A percentile compares a stretch with the other conserved stretches of the same genome.
These are phyloP conservation scores for Danielia reshetovae DNA, from an alignment of 805 yeast genomes.

Conservation along the genomic window DNA sequence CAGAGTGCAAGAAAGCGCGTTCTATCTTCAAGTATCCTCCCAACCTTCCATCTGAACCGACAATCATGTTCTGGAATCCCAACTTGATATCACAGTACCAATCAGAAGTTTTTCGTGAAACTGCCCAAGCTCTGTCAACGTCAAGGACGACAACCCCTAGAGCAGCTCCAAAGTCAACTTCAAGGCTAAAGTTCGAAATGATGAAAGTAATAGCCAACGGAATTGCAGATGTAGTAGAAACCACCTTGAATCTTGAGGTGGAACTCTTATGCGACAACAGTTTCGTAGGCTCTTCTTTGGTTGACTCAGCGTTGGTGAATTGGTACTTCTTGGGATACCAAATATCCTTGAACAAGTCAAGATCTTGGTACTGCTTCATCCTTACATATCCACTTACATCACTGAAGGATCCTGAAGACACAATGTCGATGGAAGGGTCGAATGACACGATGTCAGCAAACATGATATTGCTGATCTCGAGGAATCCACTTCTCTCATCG, in stretches of 20 bases:
- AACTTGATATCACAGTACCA: slow-evolving; percentile 70
- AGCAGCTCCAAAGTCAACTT: slow-evolving; percentile 79
- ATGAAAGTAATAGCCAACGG: slow-evolving; percentile 71
- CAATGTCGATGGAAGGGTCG: slow-evolving; percentile 36
- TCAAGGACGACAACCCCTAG: slow-evolving; percentile 60
- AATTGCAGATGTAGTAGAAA: slow-evolving; percentile 57
- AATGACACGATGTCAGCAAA: slow-evolving; percentile 47
- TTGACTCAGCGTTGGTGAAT: not conserved
- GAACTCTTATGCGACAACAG: too few species aligned
- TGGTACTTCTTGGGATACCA: slow-evolving; percentile 55
- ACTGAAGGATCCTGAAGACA: slow-evolving; percentile 49
- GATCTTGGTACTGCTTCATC: slow-evolving; percentile 81
- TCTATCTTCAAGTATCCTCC: slow-evolving; percentile 61
- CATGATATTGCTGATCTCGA: slow-evolving; percentile 44
- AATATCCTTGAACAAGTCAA: slow-evolving; percentile 75
- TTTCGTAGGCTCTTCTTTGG: slow-evolving; percentile 1
- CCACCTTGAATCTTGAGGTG: slow-evolving; percentile 46
- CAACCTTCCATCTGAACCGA: slow-evolving; percentile 71
- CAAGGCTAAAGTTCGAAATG: slow-evolving; percentile 48
- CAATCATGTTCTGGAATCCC: slow-evolving; percentile 49
- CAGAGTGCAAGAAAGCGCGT: slow-evolving; percentile 54
- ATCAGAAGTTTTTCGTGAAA: slow-evolving; percentile 59
- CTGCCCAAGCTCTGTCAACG: slow-evolving; percentile 62
- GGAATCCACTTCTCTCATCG: slow-evolving; percentile 78
- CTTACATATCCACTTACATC: slow-evolving; percentile 63